Base-by-base conservation (phyloP, 2,329 filamentous ascomycete genomes). In the Coleophoma eucalyptorum region DNA sequence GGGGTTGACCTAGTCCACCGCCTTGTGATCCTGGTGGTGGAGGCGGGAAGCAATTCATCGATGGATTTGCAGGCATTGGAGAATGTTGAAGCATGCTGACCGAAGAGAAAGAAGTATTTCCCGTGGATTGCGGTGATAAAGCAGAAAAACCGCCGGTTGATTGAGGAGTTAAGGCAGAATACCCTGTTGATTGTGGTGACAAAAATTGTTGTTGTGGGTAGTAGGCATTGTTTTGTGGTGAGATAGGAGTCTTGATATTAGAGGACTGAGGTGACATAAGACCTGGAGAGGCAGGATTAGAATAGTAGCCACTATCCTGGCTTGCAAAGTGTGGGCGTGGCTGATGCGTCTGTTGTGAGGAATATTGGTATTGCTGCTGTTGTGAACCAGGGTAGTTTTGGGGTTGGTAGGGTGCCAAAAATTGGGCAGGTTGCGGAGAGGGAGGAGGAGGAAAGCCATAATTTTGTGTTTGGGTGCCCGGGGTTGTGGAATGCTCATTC, bases 291-390 rank as follows among this genome's bases (percentile, higher is more conserved):
- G 16, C 57, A 53, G 63, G 54, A 1, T 75, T 57, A 3, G 73
- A 68, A 52, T 75, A 71, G 3, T 73, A 62, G 2, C 73, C 52
- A 56, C 79, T 77, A 49, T 70, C 68, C 3, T 56, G 52, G 55
- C 63, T 33, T 67, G 69, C 54, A 65, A 61, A 43, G 65, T 61
- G 35, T 61, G 62, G 16, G 46, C 61, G 26, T 59, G 52, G 15
- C 75, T 60, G 15, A 73, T 74, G 10, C 75, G 65, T 1, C 72
- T 72, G 5, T 69, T 69, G 54, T 70, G 75, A 55, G 74, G 71
- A 15, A 71, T 60, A 2, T 64, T 72, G 16, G 74, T 67, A 16
- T 75, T 70, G 12, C 67, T 70, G 53, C 69, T 72, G 4, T 72
- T 73, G 4, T 65, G 64, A 19, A 68, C 60, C 1, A 68, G 43